Base-by-base conservation (phyloP, 2,329 filamentous ascomycete genomes). In the Arthrinium puccinioides region DNA sequence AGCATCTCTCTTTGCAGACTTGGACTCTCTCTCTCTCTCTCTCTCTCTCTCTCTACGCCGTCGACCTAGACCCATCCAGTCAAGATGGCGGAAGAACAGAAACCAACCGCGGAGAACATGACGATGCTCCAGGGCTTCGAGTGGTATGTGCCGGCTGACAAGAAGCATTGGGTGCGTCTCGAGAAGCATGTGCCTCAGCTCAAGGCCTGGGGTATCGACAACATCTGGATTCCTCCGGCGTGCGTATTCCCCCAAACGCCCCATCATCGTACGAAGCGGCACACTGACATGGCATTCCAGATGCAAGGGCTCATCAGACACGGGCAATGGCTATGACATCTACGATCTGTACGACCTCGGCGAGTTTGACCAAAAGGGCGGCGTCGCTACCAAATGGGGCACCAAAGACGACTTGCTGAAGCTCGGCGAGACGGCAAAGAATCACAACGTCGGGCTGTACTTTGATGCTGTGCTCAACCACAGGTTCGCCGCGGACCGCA, bases 381-480 rank as follows among this genome's bases (percentile, higher is more conserved):
- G 63, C 0, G 60, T 58, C 5, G 60, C 64, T 4, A 85, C 82
- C 1, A 85, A 84, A 65, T 87, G 81, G 81, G 82, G 82, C 3
- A 62, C 66, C 2, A 76, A 76, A 49, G 67, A 74, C 32, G 78
- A 84, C 37, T 59, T 86, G 14, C 46, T 71, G 3, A 61, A 65
- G 14, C 53, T 86, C 33, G 58, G 64, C 3, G 55, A 64, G 15
- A 56, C 61, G n/a, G 77, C 78, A 0, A 63, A 70, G 32, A 60
- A 69, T 23, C 45, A 69, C 15, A 72, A 70, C 0, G 62, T 85
- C 6, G 69, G 70, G 1, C 49, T 84, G 1, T 70, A 82, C 45
- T 85, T 79, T 69, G 82, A 86, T 55, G 76, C 79, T 2, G 79
- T 87, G 4, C 61, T 86, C 27, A 86, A 85, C 49, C 82, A 86